A percentile compares a stretch with the other conserved stretches of the same genome.
These are phyloP conservation scores for Melaleuca quinquenervia DNA, from an alignment of 345 rosid genomes.

Conservation along the genomic window DNA sequence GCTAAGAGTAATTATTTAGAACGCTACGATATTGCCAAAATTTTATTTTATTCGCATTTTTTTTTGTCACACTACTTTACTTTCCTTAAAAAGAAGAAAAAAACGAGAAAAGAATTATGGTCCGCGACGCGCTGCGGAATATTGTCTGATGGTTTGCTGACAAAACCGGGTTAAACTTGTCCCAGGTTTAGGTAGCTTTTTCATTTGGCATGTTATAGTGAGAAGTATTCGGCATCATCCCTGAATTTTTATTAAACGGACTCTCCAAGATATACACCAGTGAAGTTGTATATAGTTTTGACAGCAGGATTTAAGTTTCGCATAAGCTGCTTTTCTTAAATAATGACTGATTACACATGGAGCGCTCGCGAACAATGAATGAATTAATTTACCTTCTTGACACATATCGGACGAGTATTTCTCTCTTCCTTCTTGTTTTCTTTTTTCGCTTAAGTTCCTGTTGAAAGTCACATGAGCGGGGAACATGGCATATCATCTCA, in stretches of 20 bases:
- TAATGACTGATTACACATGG: not conserved
- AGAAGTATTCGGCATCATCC: not conserved
- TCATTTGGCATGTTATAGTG: not conserved
- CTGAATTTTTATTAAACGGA: not conserved
- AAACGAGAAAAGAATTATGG: not conserved
- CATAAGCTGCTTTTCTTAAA: not conserved
- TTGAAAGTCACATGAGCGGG: not conserved
- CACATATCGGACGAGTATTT: not conserved
- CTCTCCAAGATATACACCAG: not conserved
- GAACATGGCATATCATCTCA: not conserved
- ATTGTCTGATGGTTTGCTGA: not conserved
- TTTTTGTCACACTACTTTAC: not conserved
- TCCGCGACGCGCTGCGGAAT: not conserved
- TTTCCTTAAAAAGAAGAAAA: not conserved
- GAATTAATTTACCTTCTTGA: not conserved
- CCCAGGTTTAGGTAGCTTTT: not conserved
- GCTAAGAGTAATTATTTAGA: not conserved
- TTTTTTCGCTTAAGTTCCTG: not conserved
- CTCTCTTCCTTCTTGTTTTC: accelerated
- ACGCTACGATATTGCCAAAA: not conserved
- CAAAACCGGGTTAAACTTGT: not conserved
- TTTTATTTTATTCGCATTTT: not conserved
- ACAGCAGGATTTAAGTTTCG: not conserved
- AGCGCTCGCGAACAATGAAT: not conserved
- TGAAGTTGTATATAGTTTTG: not conserved